A percentile compares a stretch with the other conserved stretches of the same genome.
These are phyloP conservation scores for Globisporangium uncinulatum DNA, from an alignment of 352 stramenopile genomes.

Conservation along the genomic window DNA sequence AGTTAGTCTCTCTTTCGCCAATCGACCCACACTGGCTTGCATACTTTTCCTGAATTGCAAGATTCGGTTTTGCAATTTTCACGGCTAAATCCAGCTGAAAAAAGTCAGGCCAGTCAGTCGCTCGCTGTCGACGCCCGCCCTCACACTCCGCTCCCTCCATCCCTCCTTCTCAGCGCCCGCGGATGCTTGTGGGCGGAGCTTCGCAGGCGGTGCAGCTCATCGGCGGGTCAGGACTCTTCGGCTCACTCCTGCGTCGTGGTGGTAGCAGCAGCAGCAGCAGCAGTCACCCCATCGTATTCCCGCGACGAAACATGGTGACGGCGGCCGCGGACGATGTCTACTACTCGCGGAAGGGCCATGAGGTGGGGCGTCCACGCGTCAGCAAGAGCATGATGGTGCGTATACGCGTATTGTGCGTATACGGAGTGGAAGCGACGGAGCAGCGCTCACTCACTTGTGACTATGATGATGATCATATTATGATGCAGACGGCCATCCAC, in stretches of 20 bases:
- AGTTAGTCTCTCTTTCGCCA: too few relatives aligned
- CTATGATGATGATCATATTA: not conserved
- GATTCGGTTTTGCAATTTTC: too few relatives aligned
- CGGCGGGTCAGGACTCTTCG: slow-evolving; percentile 6
- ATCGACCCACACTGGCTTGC: too few relatives aligned
- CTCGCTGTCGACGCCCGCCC: too few relatives aligned
- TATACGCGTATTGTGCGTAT: not conserved
- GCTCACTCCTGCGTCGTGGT: slow-evolving; percentile 5
- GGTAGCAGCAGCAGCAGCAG: not conserved
- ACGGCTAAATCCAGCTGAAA: too few relatives aligned
- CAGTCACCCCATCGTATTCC: not conserved
- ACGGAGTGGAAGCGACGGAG: not conserved
- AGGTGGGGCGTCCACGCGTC: slow-evolving; percentile 4
- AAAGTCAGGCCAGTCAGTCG: too few relatives aligned
- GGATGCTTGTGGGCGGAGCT: slow-evolving; percentile 11
- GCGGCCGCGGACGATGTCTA: slow-evolving; percentile 7
- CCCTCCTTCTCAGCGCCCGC: not conserved
- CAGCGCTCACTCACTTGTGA: not conserved
- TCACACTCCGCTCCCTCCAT: not conserved
- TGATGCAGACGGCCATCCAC: slow-evolving; percentile 27
- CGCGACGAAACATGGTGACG: not conserved
- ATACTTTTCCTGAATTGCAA: too few relatives aligned
- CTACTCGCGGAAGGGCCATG: slow-evolving; percentile 13
- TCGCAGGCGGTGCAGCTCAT: slow-evolving; percentile 9
- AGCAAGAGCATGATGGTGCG: slow-evolving; percentile 15